Evolutionary conservation across 2,329 filamentous ascomycete genomes (phyloP), one percentile per base, ranked within the genome.

Genomic region (Fusarium sp.): DNA sequence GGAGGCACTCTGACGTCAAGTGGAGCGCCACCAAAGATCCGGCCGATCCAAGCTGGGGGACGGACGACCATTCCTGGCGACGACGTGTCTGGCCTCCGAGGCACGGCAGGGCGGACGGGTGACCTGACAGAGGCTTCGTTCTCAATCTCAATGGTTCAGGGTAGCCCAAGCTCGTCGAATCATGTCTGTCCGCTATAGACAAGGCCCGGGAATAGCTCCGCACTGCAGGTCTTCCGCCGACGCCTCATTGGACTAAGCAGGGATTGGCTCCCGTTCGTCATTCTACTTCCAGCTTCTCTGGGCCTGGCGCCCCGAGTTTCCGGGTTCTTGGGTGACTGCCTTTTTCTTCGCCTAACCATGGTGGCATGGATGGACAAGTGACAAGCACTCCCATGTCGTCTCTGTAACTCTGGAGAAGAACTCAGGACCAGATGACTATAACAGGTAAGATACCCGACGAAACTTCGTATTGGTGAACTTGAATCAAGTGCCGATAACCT

Each of bases 1-100:
- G 44, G 46, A 66, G 60, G 64, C 40, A 20, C 60, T 35, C 53
- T 78, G 76, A 79, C 79, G 79, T 80, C 79, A 74, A 76, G 73
- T 67, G 77, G 71, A 71, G 70, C 65, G 69, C 75, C 77, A 79
- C 78, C 67, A 70, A 40, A 75, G 71, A 78, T 79, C 73, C 77
- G 69, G 69, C 75, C 78, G 74, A 79, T 79, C 79, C 71, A 75
- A 64, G 71, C 70, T 78, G 71, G 77, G 77, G 73, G 77, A 68
- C 69, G 61, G 77, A 68, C 69, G 62, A 69, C 67, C 71, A 36
- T 53, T 72, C 62, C 71, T 75, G 60, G 66, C 69, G 70, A 78
- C 78, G 73, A 78, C 77, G 75, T 79, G 78, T 77, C 58, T 60
- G 36, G 63, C 66, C 64, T 44, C 60, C 46, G 36, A 40, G 27